Base-by-base conservation (phyloP, 495 filamentous ascomycete species). In the Usnea hakonensis region DNA sequence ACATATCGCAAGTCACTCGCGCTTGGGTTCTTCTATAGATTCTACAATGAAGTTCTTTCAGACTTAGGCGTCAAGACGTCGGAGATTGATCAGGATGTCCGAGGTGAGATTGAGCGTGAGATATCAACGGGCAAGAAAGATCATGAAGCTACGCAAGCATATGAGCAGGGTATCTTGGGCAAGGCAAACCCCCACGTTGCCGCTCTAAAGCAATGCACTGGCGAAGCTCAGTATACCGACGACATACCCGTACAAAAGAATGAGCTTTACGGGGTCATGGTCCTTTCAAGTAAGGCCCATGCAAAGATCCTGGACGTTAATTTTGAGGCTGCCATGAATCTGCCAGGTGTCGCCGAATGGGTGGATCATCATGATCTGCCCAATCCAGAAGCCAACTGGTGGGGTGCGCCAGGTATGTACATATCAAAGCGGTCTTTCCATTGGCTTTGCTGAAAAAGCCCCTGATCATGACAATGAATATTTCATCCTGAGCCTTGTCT, bases 141-240 rank as follows among this genome's bases (percentile, higher is more conserved):
- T 41, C 78, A 85, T 37, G 77, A 83, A 60, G 79, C 83, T 26
- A 75, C 81, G 4, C 71, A 76, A 17, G 82, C 80, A 10, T 95
- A 93, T 67, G 72, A 83, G 64, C 85, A 96, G 66, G 87, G 83
- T 52, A 83, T 93, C 43, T 74, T 97, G 1, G 94, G 94, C 44
- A 89, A 88, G 67, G 83, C 89, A 26, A 86, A 83, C 46, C 87
- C 87, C 5, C 94, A 98, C 74, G 86, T 97, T 57, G 89, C 94
- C 2, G 94, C 94, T 6, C 72, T 98, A 70, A 96, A 97, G 75
- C 94, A 98, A 71, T 85, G 85, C 30, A 95, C 90, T 19, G 94
- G 94, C 55, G 89, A 96, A 76, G 94, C 94, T 17, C 90, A 95
- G 64, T 98, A 98, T 70, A 96, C 90, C 1, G 94, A 98, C 69